These are phyloP conservation scores for Leccinum solheimii DNA, from an alignment of 1,284 basidiomycete species.

Conservation along the genomic window DNA sequence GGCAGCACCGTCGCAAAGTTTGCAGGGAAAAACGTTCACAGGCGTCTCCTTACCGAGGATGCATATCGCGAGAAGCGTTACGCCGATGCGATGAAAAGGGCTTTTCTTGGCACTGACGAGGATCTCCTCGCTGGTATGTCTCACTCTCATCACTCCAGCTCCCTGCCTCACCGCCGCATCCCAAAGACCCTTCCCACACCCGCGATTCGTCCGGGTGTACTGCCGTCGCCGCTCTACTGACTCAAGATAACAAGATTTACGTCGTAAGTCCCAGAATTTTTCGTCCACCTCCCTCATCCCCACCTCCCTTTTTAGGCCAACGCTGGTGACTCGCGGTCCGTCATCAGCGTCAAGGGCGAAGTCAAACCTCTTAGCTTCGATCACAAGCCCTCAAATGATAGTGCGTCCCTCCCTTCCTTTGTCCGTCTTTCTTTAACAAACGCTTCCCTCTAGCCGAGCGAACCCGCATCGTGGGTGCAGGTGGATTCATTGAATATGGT, in stretches of 20 bases:
- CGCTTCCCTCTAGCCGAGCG: slow-evolving; percentile 65
- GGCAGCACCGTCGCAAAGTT: slow-evolving; percentile 89
- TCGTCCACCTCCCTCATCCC: not conserved
- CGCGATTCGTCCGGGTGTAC: slow-evolving; percentile 97
- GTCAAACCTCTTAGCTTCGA: slow-evolving; percentile 91
- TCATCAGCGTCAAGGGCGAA: slow-evolving; percentile 84
- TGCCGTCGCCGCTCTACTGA: slow-evolving; percentile 87
- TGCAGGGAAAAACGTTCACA: slow-evolving; percentile 88
- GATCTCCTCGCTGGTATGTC: slow-evolving; percentile 83
- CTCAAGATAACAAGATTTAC: slow-evolving; percentile 76
- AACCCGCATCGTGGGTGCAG: slow-evolving; percentile 87
- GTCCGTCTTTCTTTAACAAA: not conserved
- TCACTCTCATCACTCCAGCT: not conserved
- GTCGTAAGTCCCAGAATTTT: slow-evolving; percentile 50
- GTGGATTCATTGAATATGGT: slow-evolving; percentile 96
- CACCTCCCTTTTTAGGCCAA: slow-evolving; percentile 69
- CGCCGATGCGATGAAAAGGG: slow-evolving; percentile 78
- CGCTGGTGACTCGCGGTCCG: slow-evolving; percentile 94
- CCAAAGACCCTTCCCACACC: slow-evolving; percentile 77
- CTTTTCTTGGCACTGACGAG: slow-evolving; percentile 94
- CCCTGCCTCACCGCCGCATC: not conserved
- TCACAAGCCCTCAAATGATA: slow-evolving; percentile 91
- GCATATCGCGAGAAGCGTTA: slow-evolving; percentile 74
- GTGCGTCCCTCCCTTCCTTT: slow-evolving; percentile 43
- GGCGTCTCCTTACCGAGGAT: slow-evolving; percentile 73